Base-by-base conservation (phyloP, 257 asterid genomes). In the Capsicum baccatum region DNA sequence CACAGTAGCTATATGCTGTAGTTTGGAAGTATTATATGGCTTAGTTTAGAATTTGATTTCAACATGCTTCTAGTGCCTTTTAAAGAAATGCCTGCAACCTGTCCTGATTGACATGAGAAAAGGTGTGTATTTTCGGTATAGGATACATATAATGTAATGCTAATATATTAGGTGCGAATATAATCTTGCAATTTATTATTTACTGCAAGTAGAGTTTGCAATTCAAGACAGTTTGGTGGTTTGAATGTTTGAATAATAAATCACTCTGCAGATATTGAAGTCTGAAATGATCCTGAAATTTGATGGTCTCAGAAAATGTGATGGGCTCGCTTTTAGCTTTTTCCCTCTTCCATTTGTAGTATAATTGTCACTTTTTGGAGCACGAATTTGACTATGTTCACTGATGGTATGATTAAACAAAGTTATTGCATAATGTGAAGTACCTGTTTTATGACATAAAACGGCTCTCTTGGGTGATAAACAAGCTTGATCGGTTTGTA, bases 391-490 rank as follows among this genome's bases (percentile, higher is more conserved):
- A 68, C 59, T 11, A 19, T 73, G 6, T 73, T 73, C 80, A 73
- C 12, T n/a, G 10, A 19, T 19, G 63, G 6, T 55, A 21, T 74
- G 60, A 19, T 52, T 76, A 5, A 8, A 64, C 8, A 48, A 26
- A 16, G 15, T n/a, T 17, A 21, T 19, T 19, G 58, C 42, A 42
- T 67, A 21, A 39, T 11, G 50, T n/a, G 52, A 4, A 5, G 69
- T 84, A 91, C 98, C 94, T 89, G 92, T 89, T 92, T 94, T 91
- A 92, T 89, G 83, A 94, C 89, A 83, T 91, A 96, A 91, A 96
- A 94, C 7, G 92, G 98, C 78, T 96, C 97, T 80, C 94, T 87
- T 73, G 97, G 98, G 85, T 92, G 91, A 84, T 94, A 94, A 44
- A 88, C 70, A 83, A 96, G 94, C 79, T 92, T 94, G 86, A 92